A percentile compares a stretch with the other conserved stretches of the same genome.
These are phyloP conservation scores for Batrachochytrium dendrobatidis DNA, from an alignment of 371 early-diverging fungal species.

Conservation along the genomic window DNA sequence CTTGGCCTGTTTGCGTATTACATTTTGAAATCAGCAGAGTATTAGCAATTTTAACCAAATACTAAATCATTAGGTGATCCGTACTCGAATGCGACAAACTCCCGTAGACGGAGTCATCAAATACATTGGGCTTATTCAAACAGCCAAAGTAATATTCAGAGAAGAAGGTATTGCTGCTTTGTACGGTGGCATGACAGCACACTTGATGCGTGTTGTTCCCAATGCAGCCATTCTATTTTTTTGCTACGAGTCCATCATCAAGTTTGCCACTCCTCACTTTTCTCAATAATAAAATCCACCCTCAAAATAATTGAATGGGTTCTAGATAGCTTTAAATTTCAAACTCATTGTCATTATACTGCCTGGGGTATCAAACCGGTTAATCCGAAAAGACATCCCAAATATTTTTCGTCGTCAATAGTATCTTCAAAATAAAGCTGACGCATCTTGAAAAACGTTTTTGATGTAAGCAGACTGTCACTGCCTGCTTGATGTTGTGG, in stretches of 20 bases:
- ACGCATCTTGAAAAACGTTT: conserved; percentile 95
- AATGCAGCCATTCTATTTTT: conserved; percentile 95
- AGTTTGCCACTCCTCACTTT: neutral
- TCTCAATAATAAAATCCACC: neutral
- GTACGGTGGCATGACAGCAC: conserved; percentile 93
- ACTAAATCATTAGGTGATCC: conserved; percentile 53
- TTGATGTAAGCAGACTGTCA: conserved; percentile 93
- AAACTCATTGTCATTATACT: too few species aligned
- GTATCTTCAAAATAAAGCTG: conserved; percentile 89
- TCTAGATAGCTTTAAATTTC: neutral
- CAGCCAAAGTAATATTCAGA: conserved; percentile 57
- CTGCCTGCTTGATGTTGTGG: conserved; percentile 99
- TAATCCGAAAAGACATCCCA: conserved; percentile 47
- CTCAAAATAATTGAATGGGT: neutral
- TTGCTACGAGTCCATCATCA: conserved; percentile 76
- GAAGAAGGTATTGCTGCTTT: conserved; percentile 84
- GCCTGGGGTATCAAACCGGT: too few species aligned
- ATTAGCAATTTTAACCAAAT: conserved; percentile 7
- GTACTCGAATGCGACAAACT: conserved; percentile 80
- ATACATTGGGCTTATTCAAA: conserved; percentile 73
- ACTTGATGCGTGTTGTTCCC: conserved; percentile 90
- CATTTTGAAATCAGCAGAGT: too few species aligned
- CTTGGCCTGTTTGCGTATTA: conserved; percentile 1
- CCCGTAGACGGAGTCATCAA: conserved; percentile 46
- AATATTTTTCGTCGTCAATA: conserved; percentile 89